Evolutionary conservation across 768 basidiomycete species (phyloP), one percentile per base, ranked within the genome.

Genomic region (Kwoniella shandongensis): DNA sequence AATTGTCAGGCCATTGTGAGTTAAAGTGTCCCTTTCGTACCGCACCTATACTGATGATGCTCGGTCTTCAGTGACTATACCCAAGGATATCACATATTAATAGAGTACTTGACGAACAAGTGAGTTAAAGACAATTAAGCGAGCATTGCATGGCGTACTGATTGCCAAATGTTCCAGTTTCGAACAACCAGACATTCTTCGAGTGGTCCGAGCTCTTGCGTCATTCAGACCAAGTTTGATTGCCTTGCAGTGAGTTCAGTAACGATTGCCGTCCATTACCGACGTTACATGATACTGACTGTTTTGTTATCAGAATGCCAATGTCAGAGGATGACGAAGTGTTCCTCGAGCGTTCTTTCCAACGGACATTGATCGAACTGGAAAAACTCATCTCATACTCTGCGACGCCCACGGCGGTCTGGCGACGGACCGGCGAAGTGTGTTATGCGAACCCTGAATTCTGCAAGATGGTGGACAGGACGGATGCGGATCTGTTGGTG

Each of bases 401-500:
- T 66, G 94, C 94, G 11, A 98, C 94, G 26, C 94, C 94, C 2
- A 98, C 94, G 1, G 91, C 93, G 39, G 89, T 94, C 11, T 99
- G 94, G 94, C 86, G 96, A 42, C 83, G 96, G 48, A 99, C 96
- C 18, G 96, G 96, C 67, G 96, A 99, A 79, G 92, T 99, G 23
- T 93, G 91, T 71, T 85, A 96, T 44, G 96, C 92, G 44, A 93
- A 92, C 0, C 88, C 91, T 4, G 96, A 99, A 78, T 98, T 99
- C 73, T 89, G 88, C 75, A 87, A 90, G 83, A 80, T 99, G 61
- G 92, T 91, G 8, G 90, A 88, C 66, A 93, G 91, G 89, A 84
- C 84, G 8, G 81, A 87, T 76, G 87, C 89, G 61, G 91, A 97
- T 62, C 81, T 99, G 18, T 64, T 86, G 22, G 81, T 81, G 10